Percentiles rank a stretch among this genome's conserved stretches.
Conservation (phyloP, 331 rosid genomes). For the Rhamnella rubrinervis region DNA sequence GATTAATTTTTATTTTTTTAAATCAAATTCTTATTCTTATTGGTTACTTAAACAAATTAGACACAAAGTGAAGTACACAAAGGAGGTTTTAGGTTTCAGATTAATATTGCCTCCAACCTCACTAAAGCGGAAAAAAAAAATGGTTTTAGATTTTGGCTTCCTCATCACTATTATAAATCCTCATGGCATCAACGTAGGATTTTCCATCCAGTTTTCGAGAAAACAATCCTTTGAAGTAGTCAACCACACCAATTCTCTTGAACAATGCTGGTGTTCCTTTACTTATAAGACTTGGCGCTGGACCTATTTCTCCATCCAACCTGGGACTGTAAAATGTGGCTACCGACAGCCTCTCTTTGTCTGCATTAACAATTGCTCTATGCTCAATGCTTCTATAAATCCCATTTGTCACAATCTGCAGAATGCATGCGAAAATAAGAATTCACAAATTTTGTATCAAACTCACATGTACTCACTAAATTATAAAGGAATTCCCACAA, state of each 20-base stretch:
- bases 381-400: conserved; percentile 40
- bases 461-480: too few relatives aligned
- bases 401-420: conserved; percentile 41
- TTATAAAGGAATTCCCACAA: too few relatives aligned
- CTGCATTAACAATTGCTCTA: conserved; percentile 24
- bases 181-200: conserved; percentile 27
- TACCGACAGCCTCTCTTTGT: conserved; percentile 35
- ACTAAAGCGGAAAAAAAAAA: too few relatives aligned
- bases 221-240: conserved; percentile 21
- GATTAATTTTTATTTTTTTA: too few relatives aligned
- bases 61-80: too few relatives aligned
- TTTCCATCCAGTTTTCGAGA: conserved; percentile 30
- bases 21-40: too few relatives aligned
- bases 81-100: too few relatives aligned
- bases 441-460: too few relatives aligned
- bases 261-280: background rate
- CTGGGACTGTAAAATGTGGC: conserved; percentile 32
- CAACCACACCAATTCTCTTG: background rate
- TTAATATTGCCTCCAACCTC: too few relatives aligned
- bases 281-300: conserved; percentile 31
- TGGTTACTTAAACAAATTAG: too few relatives aligned
- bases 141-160: too few relatives aligned
- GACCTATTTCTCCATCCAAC: conserved; percentile 24
- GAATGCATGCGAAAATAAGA: too few relatives aligned
- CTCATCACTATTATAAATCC: background rate